Evolutionary conservation across 225 moss, liverwort and hornwort genomes (phyloP), one percentile per base, ranked within the genome.

Genomic region (Lunularia cruciata): DNA sequence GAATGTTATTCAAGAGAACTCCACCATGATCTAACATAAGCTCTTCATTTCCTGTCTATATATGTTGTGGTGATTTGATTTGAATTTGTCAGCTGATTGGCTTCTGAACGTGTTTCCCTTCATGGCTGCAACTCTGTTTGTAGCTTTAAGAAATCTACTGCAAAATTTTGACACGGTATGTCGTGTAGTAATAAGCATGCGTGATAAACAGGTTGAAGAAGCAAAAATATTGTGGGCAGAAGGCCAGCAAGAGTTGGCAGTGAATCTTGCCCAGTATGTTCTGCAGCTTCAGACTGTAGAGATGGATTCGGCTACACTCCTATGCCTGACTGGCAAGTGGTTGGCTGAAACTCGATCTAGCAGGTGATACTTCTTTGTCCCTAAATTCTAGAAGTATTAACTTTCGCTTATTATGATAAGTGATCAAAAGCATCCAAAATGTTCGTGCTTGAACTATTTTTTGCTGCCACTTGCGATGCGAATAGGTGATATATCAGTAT

Each of bases 151-250:
- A n/a, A n/a, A n/a, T n/a, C n/a, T n/a, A n/a, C n/a, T n/a, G n/a
- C n/a, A n/a, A n/a, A n/a, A n/a, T n/a, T n/a, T n/a, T n/a, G n/a
- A n/a, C n/a, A n/a, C n/a, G n/a, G n/a, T n/a, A n/a, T n/a, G n/a
- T n/a, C n/a, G n/a, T n/a, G n/a, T n/a, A n/a, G n/a, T n/a, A n/a
- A n/a, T n/a, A n/a, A n/a, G n/a, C n/a, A n/a, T n/a, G n/a, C n/a
- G n/a, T 78, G 31, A 45, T 63, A 32, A 51, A 38, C 88, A 95
- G 95, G 86, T 98, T 71, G 96, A 93, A 70, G 96, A 98, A 76
- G 96, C 93, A 15, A 98, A 98, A 67, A 88, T 98, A 39, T 73
- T 98, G 28, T 98, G 96, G 96, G 93, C 85, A 23, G 89, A 98
- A 75, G 89, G 86, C 54, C 92, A 98, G 65, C 87, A 93, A 76